Base-by-base conservation (phyloP, 2,329 filamentous ascomycete species). In the Parastagonospora avenae region DNA sequence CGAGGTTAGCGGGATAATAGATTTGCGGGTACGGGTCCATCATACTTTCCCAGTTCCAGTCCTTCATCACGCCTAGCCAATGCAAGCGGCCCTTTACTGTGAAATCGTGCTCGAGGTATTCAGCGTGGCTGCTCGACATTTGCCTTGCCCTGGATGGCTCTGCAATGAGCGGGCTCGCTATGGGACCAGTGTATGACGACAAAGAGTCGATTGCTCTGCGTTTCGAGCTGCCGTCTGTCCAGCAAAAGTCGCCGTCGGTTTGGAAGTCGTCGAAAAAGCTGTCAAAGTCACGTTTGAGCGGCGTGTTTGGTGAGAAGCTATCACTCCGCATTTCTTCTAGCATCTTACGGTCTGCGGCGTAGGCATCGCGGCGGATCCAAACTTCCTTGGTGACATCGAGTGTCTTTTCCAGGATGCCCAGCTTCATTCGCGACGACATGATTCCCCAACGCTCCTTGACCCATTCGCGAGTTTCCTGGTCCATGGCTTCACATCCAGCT, bases 21-120 rank as follows among this genome's bases (percentile, higher is more conserved):
- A 2, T 30, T 19, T 38, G 10, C 10, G n/a, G 35, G 9, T 19
- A 36, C 4, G 32, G n/a, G 12, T 35, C 4, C 8, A 40, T 76
- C 80, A 75, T 75, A 88, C 86, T 82, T 79, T 89, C 86, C 86
- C 87, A 90, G n/a, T 79, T 76, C 84, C 85, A 88, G 59, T 89
- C 86, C 55, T 81, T 82, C 87, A 89, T 89, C 36, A 90, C 85
- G 32, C 85, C 84, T 8, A 88, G 76, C 87, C 87, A 90, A 71
- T 90, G 87, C 63, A 87, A 72, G 39, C 77, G 77, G 3, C 87
- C 86, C 55, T 83, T 80, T n/a, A 89, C 84, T 2, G 85, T 88
- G 63, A 84, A 81, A 43, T 86, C 83, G 46, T 76, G 76, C 52
- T 86, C 82, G 54, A 84, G 76, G 36, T 77, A 74, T 51, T 74